Percentiles rank a stretch among this genome's conserved stretches.
Conservation (phyloP, 352 stramenopile species). For the Paralagenidium karlingii region DNA sequence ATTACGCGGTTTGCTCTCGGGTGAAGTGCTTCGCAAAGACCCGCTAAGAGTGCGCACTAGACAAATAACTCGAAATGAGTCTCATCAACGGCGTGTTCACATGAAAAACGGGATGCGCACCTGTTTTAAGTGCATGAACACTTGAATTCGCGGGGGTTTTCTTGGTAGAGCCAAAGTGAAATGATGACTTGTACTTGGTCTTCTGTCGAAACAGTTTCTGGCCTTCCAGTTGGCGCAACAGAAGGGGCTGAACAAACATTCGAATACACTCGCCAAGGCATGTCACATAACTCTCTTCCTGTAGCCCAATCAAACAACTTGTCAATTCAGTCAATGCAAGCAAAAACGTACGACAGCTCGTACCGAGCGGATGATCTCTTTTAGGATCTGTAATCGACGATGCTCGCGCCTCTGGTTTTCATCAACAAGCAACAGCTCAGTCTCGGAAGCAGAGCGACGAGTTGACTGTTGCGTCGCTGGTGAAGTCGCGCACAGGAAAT, state of each 20-base stretch:
- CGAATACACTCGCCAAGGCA: constrained; percentile 76
- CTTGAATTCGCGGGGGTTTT: too few relatives aligned
- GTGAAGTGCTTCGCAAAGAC: too few relatives aligned
- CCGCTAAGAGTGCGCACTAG: too few relatives aligned
- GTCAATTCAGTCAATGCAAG: too few relatives aligned
- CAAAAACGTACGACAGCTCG: too few relatives aligned
- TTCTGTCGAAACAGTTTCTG: constrained; percentile 16
- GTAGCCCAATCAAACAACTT: not conserved
- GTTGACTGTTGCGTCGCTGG: not conserved
- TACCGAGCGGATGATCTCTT: constrained; percentile 67
- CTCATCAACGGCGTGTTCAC: too few relatives aligned
- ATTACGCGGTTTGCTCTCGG: constrained; percentile 7
- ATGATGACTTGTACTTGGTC: not conserved
- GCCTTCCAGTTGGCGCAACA: constrained; percentile 67
- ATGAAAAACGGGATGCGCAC: too few relatives aligned
- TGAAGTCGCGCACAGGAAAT: not conserved
- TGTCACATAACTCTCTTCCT: constrained; percentile 72
- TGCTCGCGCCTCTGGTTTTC: constrained; percentile 46
- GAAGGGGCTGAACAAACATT: constrained; percentile 66
- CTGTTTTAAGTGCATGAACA: too few relatives aligned
- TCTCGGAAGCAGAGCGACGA: constrained; percentile 14
- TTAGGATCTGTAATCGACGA: constrained; percentile 59
- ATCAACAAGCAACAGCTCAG: constrained; percentile 18
- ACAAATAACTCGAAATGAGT: too few relatives aligned
- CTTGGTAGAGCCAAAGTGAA: not conserved